Base-by-base conservation (phyloP, 495 filamentous ascomycete species). In the Amniculicola lignicola region DNA sequence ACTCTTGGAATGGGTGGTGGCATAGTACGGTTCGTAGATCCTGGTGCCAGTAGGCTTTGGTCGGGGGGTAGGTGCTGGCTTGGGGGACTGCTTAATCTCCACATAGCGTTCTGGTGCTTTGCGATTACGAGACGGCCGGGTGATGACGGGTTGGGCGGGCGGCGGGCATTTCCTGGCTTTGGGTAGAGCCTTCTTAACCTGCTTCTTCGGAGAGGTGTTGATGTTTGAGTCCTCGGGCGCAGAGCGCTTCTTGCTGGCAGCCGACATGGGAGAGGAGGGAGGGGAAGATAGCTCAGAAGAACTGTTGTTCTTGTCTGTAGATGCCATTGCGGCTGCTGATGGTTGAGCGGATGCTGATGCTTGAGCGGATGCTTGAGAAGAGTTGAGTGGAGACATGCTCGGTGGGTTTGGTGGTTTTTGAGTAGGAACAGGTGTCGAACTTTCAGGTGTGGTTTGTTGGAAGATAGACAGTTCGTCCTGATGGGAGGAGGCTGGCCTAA, bases 1-100 rank as follows among this genome's bases (percentile, higher is more conserved):
- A 0, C 81, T 79, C 38, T 78, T 77, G 0, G 74, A 53, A 58
- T 80, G 78, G 2, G 80, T 82, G 40, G 81, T 72, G 25, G 82
- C 66, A 46, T 74, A 74, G n/a, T 79, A 72, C 23, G 65, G 72
- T 28, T 70, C 64, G 54, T 33, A 67, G 51, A 29, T 54, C 29
- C 67, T 70, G 16, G 66, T 71, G 46, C 67, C 63, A n/a, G 70
- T 61, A 27, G 46, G 43, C 6, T 43, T 42, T 46, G 60, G 16
- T 21, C 9, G 9, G 21, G 18, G 4, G 4, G 41, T 22, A 10
- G 4, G 9, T 25, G 21, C 19, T n/a, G 7, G 36, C 15, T 25
- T 23, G 14, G 16, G 28, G 6, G 9, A 18, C 37, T 40, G 10
- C 37, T 40, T 40, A 18, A 19, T 10, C 9, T 40, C 16, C 7